Base-by-base conservation (phyloP, 1,284 basidiomycete genomes). In the Cryptococcus jaspeensis region DNA sequence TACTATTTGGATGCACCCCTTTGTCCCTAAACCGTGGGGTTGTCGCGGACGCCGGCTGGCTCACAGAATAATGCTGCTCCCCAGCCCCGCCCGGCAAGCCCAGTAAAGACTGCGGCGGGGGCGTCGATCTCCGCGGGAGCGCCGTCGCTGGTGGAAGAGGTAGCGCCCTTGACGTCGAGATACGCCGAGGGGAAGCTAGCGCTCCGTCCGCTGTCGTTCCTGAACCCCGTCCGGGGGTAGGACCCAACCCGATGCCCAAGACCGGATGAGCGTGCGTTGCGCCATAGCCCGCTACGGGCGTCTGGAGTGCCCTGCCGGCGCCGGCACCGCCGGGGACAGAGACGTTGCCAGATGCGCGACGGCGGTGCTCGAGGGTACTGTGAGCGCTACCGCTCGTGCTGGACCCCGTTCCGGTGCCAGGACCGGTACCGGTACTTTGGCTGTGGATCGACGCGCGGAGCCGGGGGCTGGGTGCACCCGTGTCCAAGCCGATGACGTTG, bases 41-140 rank as follows among this genome's bases (percentile, higher is more conserved):
- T 5, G 62, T 59, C 1, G 63, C 66, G 6, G 63, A 56, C 6
- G 55, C 54, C 13, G 69, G 69, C 50, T 71, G 66, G 16, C 64
- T 65, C 23, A 59, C 55, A 13, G 61, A 57, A 18, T 66, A 70
- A 54, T 70, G 67, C 28, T 13, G 62, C 64, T 39, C 65, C 68
- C 47, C 67, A 63, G 12, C 60, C 60, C 18, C 60, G 63, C 8
- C 47, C 32, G 36, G 36, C 48, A 15, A 39, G 32, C 50, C 47
- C 9, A 57, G 41, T 5, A 52, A 13, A 39, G 43, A 50, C 18
- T 48, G 60, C 13, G 60, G 43, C n/a, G n/a, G 40, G 38, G 58
- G 53, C 12, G 50, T 50, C 36, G 48, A 52, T 23, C 45, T 22
- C 37, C 43, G 38, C 35, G 55, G 41, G 45, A 44, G 18, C 15